Percentiles rank a stretch among this genome's conserved stretches.
Evolutionary conservation across 139 green algal genomes (phyloP).

Genomic region (Chlorella sp.): DNA sequence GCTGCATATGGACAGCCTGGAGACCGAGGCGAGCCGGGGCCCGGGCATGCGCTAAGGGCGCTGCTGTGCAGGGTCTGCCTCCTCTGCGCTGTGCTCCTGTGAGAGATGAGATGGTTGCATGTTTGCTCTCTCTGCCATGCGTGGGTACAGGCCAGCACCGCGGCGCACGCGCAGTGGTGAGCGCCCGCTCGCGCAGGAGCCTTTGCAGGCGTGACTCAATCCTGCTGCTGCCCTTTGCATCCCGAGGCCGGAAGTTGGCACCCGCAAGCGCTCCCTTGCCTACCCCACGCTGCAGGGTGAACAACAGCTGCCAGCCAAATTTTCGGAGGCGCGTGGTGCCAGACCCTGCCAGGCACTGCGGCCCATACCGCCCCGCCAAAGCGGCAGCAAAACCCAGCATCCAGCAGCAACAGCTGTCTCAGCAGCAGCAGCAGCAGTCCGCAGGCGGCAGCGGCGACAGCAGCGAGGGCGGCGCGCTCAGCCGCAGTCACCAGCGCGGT

Average conservation of each 20-base stretch:
- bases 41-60: no score
- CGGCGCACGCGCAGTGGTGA: slow-evolving; percentile 39
- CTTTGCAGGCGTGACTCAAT: no score
- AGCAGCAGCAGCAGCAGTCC: neutral
- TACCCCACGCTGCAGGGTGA: neutral
- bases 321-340: slow-evolving; percentile 61
- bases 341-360: slow-evolving; percentile 48
- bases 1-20: slow-evolving; percentile 45
- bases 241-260: no score
- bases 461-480: neutral
- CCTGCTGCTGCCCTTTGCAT: no score
- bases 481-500: neutral
- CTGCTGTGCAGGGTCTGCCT: no score
- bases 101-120: no score
- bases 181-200: no score
- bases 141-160: no score
- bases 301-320: slow-evolving; percentile 70
- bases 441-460: neutral
- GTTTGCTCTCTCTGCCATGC: no score
- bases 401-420: neutral
- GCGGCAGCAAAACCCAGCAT: neutral
- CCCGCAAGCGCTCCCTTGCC: no score
- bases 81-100: no score
- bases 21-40: slow-evolving; percentile 38
- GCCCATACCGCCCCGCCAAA: slow-evolving; percentile 55